Conservation (phyloP, 2,329 filamentous ascomycete genomes). For the Ascochyta fabae region DNA sequence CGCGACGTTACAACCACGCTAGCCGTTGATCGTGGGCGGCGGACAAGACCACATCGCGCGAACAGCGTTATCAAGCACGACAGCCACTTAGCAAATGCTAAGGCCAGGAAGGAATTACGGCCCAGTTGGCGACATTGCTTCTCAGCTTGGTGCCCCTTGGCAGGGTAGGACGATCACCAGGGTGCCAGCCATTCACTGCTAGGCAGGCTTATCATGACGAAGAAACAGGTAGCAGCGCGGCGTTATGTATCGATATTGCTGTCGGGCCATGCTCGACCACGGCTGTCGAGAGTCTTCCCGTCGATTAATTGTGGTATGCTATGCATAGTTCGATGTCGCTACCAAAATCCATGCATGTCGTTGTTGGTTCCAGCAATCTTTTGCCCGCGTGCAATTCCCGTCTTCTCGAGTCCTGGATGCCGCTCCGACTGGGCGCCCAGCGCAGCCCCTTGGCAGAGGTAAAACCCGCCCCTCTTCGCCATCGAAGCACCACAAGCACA, state of each 20-base stretch:
- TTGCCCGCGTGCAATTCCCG: constrained; percentile 6
- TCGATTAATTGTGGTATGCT: background rate
- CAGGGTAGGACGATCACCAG: constrained; percentile 25
- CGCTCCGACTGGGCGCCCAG: constrained; percentile 18
- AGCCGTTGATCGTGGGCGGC: constrained; percentile 21
- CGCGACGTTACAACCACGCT: constrained; percentile 36
- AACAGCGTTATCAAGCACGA: constrained; percentile 30
- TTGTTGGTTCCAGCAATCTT: background rate
- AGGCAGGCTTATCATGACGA: constrained; percentile 17
- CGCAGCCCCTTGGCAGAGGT: constrained; percentile 5
- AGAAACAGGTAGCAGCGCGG: constrained; percentile 13
- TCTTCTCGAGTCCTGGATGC: background rate
- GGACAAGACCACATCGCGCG: constrained; percentile 14
- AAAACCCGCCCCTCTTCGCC: constrained; percentile 7
- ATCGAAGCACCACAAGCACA: constrained; percentile 17
- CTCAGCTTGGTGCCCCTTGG: constrained; percentile 40
- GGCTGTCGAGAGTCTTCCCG: background rate
- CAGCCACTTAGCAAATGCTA: constrained; percentile 30
- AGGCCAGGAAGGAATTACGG: constrained; percentile 24
- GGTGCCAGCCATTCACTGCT: constrained; percentile 17
- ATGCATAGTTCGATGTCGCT: background rate
- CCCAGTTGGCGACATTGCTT: constrained; percentile 36
- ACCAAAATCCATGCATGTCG: background rate
- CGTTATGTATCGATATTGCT: background rate
- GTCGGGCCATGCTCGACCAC: background rate